Conservation (phyloP, 108 stramenopile genomes). For the Cyclotella sp. region DNA sequence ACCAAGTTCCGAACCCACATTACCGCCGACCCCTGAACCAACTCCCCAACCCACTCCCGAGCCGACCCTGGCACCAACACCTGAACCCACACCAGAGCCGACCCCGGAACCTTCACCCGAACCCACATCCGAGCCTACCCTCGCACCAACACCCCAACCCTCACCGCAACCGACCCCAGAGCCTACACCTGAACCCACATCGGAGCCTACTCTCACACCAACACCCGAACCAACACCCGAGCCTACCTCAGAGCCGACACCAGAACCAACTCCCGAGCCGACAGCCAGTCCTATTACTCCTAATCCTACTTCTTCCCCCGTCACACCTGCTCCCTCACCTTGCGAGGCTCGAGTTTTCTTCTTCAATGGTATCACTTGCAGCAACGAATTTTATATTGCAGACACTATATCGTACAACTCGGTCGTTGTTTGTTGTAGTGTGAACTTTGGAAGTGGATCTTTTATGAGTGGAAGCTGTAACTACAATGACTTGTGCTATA, state of each 20-base stretch:
- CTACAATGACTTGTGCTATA: neutral
- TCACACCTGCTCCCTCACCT: slow-evolving; percentile 9
- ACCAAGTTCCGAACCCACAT: neutral
- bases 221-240: neutral
- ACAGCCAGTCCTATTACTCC: neutral
- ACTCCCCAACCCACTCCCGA: neutral
- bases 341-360: neutral
- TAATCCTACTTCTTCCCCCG: neutral
- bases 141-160: neutral
- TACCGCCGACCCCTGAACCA: neutral
- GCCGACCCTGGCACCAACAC: neutral
- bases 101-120: neutral
- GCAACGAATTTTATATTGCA: slow-evolving; percentile 10
- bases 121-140: slow-evolving; percentile 2
- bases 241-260: neutral
- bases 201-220: neutral
- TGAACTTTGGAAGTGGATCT: neutral
- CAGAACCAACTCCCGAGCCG: neutral
- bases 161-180: neutral
- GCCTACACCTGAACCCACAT: neutral
- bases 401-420: neutral
- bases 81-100: neutral
- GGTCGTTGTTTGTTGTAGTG: neutral
- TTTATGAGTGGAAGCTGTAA: neutral
- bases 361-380: slow-evolving; percentile 12